phyloP scores from a whole-genome alignment of 1,284 basidiomycete species.

The Meira nashicola region DNA sequence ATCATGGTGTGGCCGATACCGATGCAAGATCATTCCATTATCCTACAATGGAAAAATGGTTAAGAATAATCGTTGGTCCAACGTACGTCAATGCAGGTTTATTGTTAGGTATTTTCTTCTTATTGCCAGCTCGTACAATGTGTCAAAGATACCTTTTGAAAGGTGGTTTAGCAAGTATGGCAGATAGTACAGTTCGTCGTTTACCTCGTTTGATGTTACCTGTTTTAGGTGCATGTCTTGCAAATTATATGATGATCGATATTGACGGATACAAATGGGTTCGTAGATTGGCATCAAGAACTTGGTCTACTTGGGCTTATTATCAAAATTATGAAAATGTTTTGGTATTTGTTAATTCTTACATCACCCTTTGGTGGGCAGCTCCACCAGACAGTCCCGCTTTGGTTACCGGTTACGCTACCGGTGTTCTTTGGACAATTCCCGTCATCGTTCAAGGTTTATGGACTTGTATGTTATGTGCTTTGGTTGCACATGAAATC shows the following conservation, averaged over 20 bases:
- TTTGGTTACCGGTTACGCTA: slow-evolving; percentile 38
- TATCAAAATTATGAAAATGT: slow-evolving; percentile 41
- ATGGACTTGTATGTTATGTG: slow-evolving; percentile 26
- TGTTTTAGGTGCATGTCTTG: slow-evolving; percentile 31
- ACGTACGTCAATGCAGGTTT: slow-evolving; percentile 37
- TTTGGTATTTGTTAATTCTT: slow-evolving; percentile 35
- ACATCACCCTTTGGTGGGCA: slow-evolving; percentile 42
- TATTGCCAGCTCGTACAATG: slow-evolving; percentile 40
- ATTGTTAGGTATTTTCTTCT: slow-evolving; percentile 43
- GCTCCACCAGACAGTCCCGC: slow-evolving; percentile 31
- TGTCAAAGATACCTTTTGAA: slow-evolving; percentile 39
- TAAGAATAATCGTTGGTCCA: slow-evolving; percentile 33
- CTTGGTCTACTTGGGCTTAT: slow-evolving; percentile 46
- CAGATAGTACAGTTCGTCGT: slow-evolving; percentile 35
- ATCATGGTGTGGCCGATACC: slow-evolving; percentile 32
- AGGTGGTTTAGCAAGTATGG: slow-evolving; percentile 35
- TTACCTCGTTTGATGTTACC: slow-evolving; percentile 42
- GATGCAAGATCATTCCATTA: slow-evolving; percentile 21
- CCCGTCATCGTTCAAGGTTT: slow-evolving; percentile 41
- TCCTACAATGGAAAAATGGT: slow-evolving; percentile 31
- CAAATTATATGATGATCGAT: slow-evolving; percentile 46
- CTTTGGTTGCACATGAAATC: slow-evolving; percentile 34
- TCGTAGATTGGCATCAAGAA: slow-evolving; percentile 35
- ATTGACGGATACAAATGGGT: slow-evolving; percentile 41
- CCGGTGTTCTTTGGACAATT: slow-evolving; percentile 47